phyloP scores from a whole-genome alignment of 768 basidiomycete genomes.

The Favolaschia claudopus region DNA sequence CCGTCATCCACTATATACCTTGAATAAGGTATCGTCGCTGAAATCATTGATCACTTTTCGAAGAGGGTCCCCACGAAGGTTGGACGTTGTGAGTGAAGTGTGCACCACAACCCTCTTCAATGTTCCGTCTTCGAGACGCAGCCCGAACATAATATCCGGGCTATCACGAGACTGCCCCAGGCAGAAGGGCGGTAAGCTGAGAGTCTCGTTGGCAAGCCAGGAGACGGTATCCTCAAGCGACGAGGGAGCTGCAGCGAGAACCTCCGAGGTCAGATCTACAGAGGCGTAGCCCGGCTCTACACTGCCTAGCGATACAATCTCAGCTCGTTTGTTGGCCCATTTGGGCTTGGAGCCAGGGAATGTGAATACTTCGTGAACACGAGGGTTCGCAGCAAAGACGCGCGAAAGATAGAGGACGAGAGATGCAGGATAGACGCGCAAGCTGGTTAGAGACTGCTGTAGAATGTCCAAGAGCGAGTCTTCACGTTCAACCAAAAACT shows the following conservation, averaged over 20 bases:
- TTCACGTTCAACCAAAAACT: neutral
- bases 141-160: neutral
- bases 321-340: conserved; percentile 3
- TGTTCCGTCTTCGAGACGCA: neutral
- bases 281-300: neutral
- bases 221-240: neutral
- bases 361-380: neutral
- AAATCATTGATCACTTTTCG: neutral
- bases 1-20: neutral
- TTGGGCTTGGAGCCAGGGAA: neutral
- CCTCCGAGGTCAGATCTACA: neutral
- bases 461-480: neutral
- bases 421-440: neutral
- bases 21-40: neutral
- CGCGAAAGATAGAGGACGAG: neutral
- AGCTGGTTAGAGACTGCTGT: too few relatives aligned
- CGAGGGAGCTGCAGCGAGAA: neutral
- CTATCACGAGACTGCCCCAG: neutral
- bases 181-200: neutral
- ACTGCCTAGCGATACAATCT: neutral
- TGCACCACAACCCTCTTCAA: neutral
- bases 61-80: neutral
- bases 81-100: neutral
- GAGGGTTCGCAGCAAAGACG: neutral
- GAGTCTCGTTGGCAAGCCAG: neutral